Evolutionary conservation across 2,329 filamentous ascomycete genomes (phyloP).

Genomic region (Trematosphaeria pertusa): DNA sequence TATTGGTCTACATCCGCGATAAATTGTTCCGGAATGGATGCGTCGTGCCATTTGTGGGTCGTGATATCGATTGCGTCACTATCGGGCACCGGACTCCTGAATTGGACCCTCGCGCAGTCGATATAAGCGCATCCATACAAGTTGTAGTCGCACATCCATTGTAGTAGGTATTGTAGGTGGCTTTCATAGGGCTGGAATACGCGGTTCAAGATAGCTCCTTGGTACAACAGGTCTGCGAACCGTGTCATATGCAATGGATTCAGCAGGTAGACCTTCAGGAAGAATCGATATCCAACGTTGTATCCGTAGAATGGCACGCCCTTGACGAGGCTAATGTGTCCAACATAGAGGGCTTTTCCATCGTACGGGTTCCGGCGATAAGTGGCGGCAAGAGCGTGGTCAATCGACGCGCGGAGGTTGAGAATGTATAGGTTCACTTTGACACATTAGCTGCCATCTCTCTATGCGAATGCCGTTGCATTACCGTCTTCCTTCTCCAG

Average conservation of each 20-base stretch:
- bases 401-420: slow-evolving; percentile 82
- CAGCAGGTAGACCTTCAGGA: slow-evolving; percentile 92
- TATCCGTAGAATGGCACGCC: slow-evolving; percentile 96
- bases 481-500: slow-evolving; percentile 72
- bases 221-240: slow-evolving; percentile 82
- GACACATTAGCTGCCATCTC: slow-evolving; percentile 17
- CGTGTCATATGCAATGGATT: slow-evolving; percentile 88
- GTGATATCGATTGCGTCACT: slow-evolving; percentile 67
- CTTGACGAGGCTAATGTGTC: slow-evolving; percentile 89
- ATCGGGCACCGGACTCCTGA: slow-evolving; percentile 77
- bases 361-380: slow-evolving; percentile 79
- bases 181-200: slow-evolving; percentile 92
- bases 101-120: slow-evolving; percentile 72
- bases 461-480: slow-evolving; percentile 27
- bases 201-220: slow-evolving; percentile 84
- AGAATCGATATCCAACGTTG: slow-evolving; percentile 88
- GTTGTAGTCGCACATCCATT: slow-evolving; percentile 99
- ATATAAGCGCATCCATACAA: slow-evolving; percentile 93
- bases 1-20: slow-evolving; percentile 70
- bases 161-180: slow-evolving; percentile 87
- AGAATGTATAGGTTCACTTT: slow-evolving; percentile 78
- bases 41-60: slow-evolving; percentile 79
- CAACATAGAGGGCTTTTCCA: slow-evolving; percentile 76
- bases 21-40: slow-evolving; percentile 66
- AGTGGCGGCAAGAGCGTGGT: slow-evolving; percentile 85